These are phyloP conservation scores for Leccinum broughii DNA, from an alignment of 768 basidiomycete species.

Conservation along the genomic window DNA sequence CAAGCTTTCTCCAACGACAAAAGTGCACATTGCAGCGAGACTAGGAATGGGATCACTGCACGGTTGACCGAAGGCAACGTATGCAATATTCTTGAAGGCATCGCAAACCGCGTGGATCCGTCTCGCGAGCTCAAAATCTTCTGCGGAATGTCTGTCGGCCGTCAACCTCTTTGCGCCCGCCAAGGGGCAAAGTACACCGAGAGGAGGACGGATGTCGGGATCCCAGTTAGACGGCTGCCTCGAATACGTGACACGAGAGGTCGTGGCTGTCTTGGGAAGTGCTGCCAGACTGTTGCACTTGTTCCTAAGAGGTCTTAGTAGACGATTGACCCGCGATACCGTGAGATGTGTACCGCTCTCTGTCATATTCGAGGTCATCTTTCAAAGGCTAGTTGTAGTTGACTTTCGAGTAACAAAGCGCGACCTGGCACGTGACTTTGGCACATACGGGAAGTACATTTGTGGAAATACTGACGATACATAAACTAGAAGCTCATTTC, in stretches of 20 bases:
- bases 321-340: conserved; percentile 42
- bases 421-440: conserved; percentile 13
- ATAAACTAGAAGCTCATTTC: neutral
- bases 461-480: neutral
- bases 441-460: neutral
- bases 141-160: conserved; percentile 35
- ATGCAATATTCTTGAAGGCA: conserved; percentile 52
- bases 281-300: conserved; percentile 44
- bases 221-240: conserved; percentile 23
- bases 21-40: conserved; percentile 49
- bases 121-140: conserved; percentile 45
- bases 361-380: conserved; percentile 13
- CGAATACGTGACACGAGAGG: conserved; percentile 17
- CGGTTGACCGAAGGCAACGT: conserved; percentile 34
- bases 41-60: conserved; percentile 30
- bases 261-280: conserved; percentile 19
- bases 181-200: conserved; percentile 41
- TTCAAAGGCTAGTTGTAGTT: neutral
- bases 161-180: conserved; percentile 36
- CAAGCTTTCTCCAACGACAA: conserved; percentile 47
- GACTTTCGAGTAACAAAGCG: conserved; percentile 3
- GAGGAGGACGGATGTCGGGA: conserved; percentile 29
- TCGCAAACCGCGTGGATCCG: conserved; percentile 55
- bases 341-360: conserved; percentile 35
- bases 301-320: conserved; percentile 48